phyloP scores from a whole-genome alignment of 2,329 filamentous ascomycete species.

The Epichloe elymi region DNA sequence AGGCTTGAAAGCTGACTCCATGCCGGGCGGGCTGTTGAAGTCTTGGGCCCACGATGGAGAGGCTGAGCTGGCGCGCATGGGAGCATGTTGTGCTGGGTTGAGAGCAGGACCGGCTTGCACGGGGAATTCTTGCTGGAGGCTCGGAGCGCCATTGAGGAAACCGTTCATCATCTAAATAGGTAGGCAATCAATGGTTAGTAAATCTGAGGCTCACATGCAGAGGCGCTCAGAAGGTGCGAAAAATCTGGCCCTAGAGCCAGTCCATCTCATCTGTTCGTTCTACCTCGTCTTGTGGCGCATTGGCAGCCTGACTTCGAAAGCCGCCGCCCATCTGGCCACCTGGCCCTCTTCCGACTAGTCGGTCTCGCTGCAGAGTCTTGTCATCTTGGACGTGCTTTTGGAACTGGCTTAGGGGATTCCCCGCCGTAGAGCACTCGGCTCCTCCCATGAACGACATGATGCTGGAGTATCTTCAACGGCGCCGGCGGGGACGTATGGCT shows the following conservation, averaged over 20 bases:
- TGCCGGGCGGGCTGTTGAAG: conserved; percentile 45
- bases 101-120: conserved; percentile 37
- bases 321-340: conserved; percentile 59
- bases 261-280: neutral
- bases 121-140: conserved; percentile 39
- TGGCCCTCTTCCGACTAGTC: conserved; percentile 64
- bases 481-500: neutral
- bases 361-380: conserved; percentile 84
- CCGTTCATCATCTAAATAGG: conserved; percentile 74
- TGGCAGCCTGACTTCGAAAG: conserved; percentile 60
- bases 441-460: conserved; percentile 91
- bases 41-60: conserved; percentile 42
- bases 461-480: neutral
- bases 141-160: conserved; percentile 71
- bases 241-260: neutral
- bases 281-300: conserved; percentile 62
- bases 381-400: conserved; percentile 96
- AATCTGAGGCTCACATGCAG: neutral
- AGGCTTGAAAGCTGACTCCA: conserved; percentile 58
- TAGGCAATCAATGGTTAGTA: neutral
- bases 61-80: conserved; percentile 39
- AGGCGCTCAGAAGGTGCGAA: no score
- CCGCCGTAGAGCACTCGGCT: conserved; percentile 90
- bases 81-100: conserved; percentile 34
- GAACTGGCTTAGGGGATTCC: conserved; percentile 95